These are phyloP conservation scores for Candida silvicultrix DNA, from an alignment of 805 yeast species.

Conservation along the genomic window DNA sequence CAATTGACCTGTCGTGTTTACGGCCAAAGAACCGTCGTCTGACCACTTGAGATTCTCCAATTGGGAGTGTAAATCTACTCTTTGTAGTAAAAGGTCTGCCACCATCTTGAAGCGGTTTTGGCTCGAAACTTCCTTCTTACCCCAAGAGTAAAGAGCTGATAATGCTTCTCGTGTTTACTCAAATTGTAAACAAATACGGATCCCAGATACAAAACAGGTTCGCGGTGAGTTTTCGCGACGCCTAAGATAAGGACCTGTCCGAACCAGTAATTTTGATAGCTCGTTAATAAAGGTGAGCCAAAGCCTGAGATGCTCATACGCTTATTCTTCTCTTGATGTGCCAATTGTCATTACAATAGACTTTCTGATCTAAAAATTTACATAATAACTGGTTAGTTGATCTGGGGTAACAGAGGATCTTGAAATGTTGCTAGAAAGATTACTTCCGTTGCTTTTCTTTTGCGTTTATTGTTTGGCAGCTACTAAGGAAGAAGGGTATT, in stretches of 20 bases:
- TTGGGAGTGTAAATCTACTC: conserved; percentile 12
- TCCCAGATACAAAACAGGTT: neutral
- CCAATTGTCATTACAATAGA: no score
- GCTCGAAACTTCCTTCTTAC: no score
- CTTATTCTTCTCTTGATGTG: no score
- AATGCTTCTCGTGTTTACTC: no score
- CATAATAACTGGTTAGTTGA: no score
- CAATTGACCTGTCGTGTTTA: conserved; percentile 15
- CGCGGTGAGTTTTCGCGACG: neutral
- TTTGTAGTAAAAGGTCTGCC: conserved; percentile 4
- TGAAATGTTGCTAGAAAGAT: neutral
- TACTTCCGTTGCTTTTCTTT: neutral
- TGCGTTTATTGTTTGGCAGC: neutral
- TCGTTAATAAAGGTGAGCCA: neutral
- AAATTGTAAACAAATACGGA: neutral
- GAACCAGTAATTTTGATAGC: neutral
- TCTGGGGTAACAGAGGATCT: no score
- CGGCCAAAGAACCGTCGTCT: conserved; percentile 18
- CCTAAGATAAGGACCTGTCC: neutral
- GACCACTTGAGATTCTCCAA: conserved; percentile 16
- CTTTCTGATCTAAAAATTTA: no score
- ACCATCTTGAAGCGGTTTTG: no score
- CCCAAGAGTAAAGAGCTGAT: no score
- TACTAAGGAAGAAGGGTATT: conserved; percentile 8
- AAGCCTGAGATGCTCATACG: neutral